Conservation (phyloP, 2,329 filamentous ascomycete species). For the Huntiella bhutanensis region DNA sequence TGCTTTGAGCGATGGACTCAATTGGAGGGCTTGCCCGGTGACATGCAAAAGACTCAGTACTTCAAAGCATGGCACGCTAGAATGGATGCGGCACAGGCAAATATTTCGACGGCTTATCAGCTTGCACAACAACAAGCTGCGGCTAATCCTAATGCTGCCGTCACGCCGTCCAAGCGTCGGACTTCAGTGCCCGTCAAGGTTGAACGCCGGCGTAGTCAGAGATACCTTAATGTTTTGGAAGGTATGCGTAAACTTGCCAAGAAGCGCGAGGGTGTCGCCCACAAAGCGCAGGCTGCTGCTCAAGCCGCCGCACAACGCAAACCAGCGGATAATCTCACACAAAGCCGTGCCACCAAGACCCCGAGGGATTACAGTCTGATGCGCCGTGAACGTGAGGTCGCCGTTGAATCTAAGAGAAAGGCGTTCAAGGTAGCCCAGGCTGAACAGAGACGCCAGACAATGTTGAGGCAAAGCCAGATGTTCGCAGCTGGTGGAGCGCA, state of each 20-base stretch:
- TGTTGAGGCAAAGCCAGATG: slow-evolving; percentile 7
- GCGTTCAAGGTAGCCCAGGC: slow-evolving; percentile 35
- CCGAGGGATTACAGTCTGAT: slow-evolving; percentile 81
- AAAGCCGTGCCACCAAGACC: slow-evolving; percentile 43
- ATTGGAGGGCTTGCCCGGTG: slow-evolving; percentile 72
- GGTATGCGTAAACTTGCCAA: slow-evolving; percentile 90
- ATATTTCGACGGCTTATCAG: slow-evolving; percentile 34
- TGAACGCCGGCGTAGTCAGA: slow-evolving; percentile 68
- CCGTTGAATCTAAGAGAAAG: slow-evolving; percentile 37
- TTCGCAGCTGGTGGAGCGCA: background rate
- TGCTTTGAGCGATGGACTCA: slow-evolving; percentile 96
- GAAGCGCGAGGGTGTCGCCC: slow-evolving; percentile 67
- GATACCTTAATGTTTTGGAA: slow-evolving; percentile 76
- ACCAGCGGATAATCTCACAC: slow-evolving; percentile 40
- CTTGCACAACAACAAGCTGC: slow-evolving; percentile 24
- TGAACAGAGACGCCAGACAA: slow-evolving; percentile 29
- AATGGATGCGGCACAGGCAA: slow-evolving; percentile 39
- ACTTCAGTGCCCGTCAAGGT: slow-evolving; percentile 67
- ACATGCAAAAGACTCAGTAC: slow-evolving; percentile 91
- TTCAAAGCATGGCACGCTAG: slow-evolving; percentile 55
- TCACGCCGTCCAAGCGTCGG: slow-evolving; percentile 29
- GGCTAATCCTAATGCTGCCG: slow-evolving; percentile 3
- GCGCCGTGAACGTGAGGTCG: slow-evolving; percentile 69
- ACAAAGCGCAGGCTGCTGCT: slow-evolving; percentile 79
- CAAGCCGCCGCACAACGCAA: slow-evolving; percentile 62